phyloP scores from a whole-genome alignment of 2,329 filamentous ascomycete species.

The Claviceps maximensis region DNA sequence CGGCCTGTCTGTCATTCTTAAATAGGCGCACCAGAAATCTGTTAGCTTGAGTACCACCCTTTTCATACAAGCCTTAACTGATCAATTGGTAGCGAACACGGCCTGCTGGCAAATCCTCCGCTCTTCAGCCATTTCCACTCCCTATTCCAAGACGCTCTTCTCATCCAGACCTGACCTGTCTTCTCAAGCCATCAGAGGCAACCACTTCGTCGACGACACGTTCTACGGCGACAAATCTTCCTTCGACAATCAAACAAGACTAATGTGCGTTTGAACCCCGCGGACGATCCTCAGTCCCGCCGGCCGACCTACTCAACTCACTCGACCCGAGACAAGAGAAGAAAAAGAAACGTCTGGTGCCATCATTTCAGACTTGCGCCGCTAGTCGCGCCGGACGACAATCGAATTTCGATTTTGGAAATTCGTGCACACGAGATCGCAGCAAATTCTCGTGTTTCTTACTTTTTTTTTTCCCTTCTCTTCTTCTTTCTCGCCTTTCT shows the following conservation, averaged over 20 bases:
- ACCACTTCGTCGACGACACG: no score
- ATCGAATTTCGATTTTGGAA: background rate
- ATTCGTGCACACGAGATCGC: background rate
- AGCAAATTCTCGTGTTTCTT: background rate
- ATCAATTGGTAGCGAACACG: no score
- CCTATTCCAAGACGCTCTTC: no score
- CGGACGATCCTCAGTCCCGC: background rate
- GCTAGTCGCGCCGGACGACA: background rate
- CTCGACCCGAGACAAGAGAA: slow-evolving; percentile 3
- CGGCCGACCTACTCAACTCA: background rate
- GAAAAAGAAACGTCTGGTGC: slow-evolving; percentile 2
- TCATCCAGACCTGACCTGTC: no score
- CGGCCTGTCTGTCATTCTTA: no score
- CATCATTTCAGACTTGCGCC: background rate
- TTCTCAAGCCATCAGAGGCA: no score
- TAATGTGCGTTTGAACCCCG: background rate
- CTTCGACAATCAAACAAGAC: background rate
- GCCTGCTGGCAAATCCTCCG: no score
- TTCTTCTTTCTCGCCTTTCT: background rate
- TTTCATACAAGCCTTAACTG: no score
- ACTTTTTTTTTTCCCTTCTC: background rate
- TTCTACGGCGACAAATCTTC: no score
- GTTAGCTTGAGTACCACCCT: no score
- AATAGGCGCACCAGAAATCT: no score
- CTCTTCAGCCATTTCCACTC: no score